These are phyloP conservation scores for Cyclocybe aegerita DNA, from an alignment of 768 basidiomycete species.

Conservation along the genomic window DNA sequence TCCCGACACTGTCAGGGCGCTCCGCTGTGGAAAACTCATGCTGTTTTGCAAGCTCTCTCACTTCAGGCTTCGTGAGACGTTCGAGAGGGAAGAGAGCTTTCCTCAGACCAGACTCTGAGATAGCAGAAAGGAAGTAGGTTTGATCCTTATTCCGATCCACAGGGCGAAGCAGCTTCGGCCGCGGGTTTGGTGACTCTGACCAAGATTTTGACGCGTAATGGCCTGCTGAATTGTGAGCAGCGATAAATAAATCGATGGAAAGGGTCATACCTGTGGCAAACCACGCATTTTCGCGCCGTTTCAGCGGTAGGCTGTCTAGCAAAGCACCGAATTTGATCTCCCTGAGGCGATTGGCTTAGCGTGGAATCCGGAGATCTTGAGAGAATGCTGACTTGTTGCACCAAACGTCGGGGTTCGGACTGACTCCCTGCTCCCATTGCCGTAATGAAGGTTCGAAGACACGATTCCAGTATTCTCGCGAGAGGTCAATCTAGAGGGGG, in stretches of 20 bases:
- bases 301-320: constrained; percentile 55
- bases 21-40: constrained; percentile 69
- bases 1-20: constrained; percentile 86
- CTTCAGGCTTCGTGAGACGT: constrained; percentile 62
- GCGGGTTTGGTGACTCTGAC: constrained; percentile 24
- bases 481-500: constrained; percentile 71
- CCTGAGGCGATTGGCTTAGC: constrained; percentile 34
- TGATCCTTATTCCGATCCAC: constrained; percentile 79
- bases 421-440: constrained; percentile 75
- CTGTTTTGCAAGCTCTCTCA: constrained; percentile 67
- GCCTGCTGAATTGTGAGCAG: constrained; percentile 39
- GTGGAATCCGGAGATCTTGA: not conserved
- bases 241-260: not conserved
- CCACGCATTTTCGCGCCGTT: constrained; percentile 46
- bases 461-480: constrained; percentile 84
- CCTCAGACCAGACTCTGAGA: constrained; percentile 62
- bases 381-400: constrained; percentile 72
- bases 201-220: constrained; percentile 83
- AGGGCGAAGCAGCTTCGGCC: constrained; percentile 55
- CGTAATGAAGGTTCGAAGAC: constrained; percentile 87
- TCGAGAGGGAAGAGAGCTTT: constrained; percentile 83
- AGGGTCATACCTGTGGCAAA: constrained; percentile 71
- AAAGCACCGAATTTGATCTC: constrained; percentile 92
- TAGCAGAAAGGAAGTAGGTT: constrained; percentile 85
- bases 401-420: constrained; percentile 92